Evolutionary conservation across 441 rosid genomes (phyloP), one percentile per base, ranked within the genome.

Genomic region (Bruguiera hainesii): DNA sequence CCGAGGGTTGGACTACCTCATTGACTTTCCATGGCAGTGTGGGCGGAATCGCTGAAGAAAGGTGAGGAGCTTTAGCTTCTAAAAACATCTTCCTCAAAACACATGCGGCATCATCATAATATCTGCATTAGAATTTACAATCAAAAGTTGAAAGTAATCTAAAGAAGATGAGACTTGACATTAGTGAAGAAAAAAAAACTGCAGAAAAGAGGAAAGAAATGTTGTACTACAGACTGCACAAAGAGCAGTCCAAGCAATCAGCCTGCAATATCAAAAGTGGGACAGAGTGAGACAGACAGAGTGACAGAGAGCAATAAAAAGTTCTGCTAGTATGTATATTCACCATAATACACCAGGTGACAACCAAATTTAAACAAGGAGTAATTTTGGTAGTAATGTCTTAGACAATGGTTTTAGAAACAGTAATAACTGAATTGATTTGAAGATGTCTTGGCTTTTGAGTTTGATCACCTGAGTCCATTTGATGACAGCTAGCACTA

Each of bases 51-150:
- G 81, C 82, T 30, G 99, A 85, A 57, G 99, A 93, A 65, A 91
- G 94, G 76, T 96, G 99, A 72, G 99, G 99, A 72, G 99, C 99
- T 84, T 89, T 96, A 51, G 98, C 99, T 73, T 96, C 99, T 78
- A 96, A 76, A 74, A 93, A 91, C 93, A 93, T 88, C 84, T 96
- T 93, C 85, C 99, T 81, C 81, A 96, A 67, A 52, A 96, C 97
- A 77, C 98, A 96, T 58, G 99, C 99, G 75, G 98, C 91, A 82
- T 91, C 99, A 78, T 96, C 98, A 71, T 96, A 96, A 73, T 96
- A 96, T 83, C 98, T 96, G 71, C 52, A 73, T 66, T 65, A 60
- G 42, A 74, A 69, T 56, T 60, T 60, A 31, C 63, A 56, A 23
- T 56, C 39, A 33, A 65, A 74, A 65, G 58, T 15, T 66, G 62